These are phyloP conservation scores for Arbutus unedo DNA, from an alignment of 148 eudicot species.

Conservation along the genomic window DNA sequence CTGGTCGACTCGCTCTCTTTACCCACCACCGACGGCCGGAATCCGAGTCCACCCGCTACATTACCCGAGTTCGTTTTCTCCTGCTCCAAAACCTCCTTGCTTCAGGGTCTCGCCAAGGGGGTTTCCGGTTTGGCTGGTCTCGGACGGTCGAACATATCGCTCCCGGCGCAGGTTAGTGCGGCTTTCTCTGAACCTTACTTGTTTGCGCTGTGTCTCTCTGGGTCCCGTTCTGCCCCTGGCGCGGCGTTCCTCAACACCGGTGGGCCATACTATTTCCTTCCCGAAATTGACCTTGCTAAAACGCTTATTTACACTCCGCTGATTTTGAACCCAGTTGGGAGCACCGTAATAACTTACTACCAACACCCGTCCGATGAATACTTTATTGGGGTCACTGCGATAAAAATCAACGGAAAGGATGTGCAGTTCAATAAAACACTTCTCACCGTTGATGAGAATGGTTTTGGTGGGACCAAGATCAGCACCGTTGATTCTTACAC, in stretches of 20 bases:
- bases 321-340: conserved; percentile 20
- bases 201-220: conserved; percentile 43
- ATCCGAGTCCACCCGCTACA: conserved; percentile 12
- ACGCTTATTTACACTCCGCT: conserved; percentile 39
- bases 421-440: conserved; percentile 16
- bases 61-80: conserved; percentile 30
- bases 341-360: conserved; percentile 13
- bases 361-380: conserved; percentile 28
- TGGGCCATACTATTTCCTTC: conserved; percentile 38
- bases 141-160: conserved; percentile 29
- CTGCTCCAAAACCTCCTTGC: conserved; percentile 23
- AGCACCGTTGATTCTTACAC: conserved; percentile 33
- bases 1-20: conserved; percentile 24
- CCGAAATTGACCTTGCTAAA: conserved; percentile 36
- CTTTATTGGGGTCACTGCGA: conserved; percentile 23
- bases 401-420: conserved; percentile 35
- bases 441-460: conserved; percentile 18
- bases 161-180: conserved; percentile 30
- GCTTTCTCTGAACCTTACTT: conserved; percentile 21
- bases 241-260: conserved; percentile 24
- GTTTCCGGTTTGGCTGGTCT: conserved; percentile 32
- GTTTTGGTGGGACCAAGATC: conserved; percentile 38
- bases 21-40: conserved; percentile 26
- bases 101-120: conserved; percentile 23
- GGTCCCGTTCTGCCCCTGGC: conserved; percentile 28